These are phyloP conservation scores for Xylariales sp. DNA, from an alignment of 2,329 filamentous ascomycete species.

Conservation along the genomic window DNA sequence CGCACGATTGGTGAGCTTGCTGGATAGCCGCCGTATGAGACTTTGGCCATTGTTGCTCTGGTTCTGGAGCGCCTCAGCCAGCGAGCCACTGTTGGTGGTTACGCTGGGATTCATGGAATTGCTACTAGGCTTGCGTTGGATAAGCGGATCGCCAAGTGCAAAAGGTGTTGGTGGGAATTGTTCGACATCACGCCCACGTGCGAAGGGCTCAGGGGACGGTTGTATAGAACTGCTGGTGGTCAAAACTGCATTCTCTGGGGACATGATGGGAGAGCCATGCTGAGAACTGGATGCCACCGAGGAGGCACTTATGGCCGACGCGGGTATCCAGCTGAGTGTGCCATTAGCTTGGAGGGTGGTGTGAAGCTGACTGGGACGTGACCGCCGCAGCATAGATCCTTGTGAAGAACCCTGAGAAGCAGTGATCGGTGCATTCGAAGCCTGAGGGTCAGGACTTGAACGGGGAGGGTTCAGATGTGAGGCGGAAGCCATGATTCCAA, in stretches of 20 bases:
- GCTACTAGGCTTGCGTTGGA: constrained; percentile 54
- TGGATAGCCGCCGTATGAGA: constrained; percentile 81
- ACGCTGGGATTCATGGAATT: constrained; percentile 61
- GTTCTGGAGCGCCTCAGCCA: constrained; percentile 35
- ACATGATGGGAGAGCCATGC: constrained; percentile 53
- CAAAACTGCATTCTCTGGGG: constrained; percentile 46
- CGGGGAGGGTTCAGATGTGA: constrained; percentile 26
- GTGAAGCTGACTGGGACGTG: constrained; percentile 44
- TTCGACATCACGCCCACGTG: constrained; percentile 51
- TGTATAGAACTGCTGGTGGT: constrained; percentile 61
- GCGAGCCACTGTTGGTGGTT: constrained; percentile 52
- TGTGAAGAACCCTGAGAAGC: constrained; percentile 36
- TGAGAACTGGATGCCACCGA: constrained; percentile 51
- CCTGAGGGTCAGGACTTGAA: constrained; percentile 24
- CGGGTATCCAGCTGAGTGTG: constrained; percentile 36
- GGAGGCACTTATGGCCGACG: constrained; percentile 52
- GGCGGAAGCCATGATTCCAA: constrained; percentile 30
- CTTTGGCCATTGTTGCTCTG: constrained; percentile 37
- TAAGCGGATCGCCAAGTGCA: constrained; percentile 68
- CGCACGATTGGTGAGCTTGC: constrained; percentile 54
- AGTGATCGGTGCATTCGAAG: constrained; percentile 34
- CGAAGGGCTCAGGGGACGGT: constrained; percentile 60
- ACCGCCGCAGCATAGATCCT: constrained; percentile 33
- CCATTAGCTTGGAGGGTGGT: constrained; percentile 37
- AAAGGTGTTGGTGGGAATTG: constrained; percentile 51